Percentiles rank a stretch among this genome's conserved stretches.
These are phyloP conservation scores for Blumeria graminis DNA, from an alignment of 2,329 filamentous ascomycete genomes.

Conservation along the genomic window DNA sequence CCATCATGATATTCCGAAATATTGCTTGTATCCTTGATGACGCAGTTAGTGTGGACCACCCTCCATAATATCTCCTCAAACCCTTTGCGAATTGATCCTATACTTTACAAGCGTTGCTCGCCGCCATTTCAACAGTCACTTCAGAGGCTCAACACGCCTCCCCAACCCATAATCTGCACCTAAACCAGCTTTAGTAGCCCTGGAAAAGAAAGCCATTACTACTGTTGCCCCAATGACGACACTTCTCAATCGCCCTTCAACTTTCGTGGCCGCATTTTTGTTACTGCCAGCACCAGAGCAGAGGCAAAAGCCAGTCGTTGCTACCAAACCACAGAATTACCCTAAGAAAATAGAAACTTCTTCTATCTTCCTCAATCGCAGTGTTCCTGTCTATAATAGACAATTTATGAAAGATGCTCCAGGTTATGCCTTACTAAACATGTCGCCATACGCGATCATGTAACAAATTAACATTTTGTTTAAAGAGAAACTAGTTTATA, in stretches of 20 bases:
- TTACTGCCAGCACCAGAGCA: not conserved
- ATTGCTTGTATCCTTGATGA: no score
- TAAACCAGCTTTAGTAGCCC: not conserved
- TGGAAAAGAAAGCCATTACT: not conserved
- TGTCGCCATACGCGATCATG: not conserved
- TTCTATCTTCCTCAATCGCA: not conserved
- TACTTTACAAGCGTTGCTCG: not conserved
- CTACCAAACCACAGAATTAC: not conserved
- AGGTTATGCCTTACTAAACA: not conserved
- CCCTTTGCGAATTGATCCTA: no score
- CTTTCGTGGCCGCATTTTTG: not conserved
- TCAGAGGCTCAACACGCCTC: not conserved
- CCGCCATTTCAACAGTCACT: not conserved
- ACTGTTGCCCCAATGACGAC: not conserved
- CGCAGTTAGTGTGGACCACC: no score
- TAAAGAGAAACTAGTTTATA: not conserved
- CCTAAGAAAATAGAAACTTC: not conserved
- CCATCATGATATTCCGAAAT: no score
- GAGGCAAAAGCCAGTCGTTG: not conserved
- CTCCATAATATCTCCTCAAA: no score
- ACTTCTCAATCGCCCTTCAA: not conserved
- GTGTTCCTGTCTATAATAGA: not conserved
- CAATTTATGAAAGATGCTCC: not conserved
- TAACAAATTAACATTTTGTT: not conserved
- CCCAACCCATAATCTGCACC: not conserved